Conservation (phyloP, 257 asterid species). For the Capsicum chinense region DNA sequence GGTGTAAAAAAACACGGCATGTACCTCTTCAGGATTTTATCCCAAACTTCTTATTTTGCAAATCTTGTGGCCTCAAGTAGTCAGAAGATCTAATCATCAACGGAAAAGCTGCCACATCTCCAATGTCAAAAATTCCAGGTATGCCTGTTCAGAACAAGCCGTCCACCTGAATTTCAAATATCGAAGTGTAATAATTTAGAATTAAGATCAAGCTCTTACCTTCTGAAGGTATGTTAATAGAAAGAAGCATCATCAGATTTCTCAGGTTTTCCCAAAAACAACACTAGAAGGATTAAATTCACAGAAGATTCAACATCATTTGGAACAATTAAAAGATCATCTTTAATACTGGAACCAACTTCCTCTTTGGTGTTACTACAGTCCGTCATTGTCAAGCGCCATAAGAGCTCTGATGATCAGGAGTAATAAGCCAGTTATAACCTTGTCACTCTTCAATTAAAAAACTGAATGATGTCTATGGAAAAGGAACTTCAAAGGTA, state of each 20-base stretch:
- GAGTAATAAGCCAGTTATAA: not conserved
- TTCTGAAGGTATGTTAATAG: too few relatives aligned
- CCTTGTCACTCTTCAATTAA: not conserved
- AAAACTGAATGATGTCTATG: not conserved
- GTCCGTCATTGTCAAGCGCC: not conserved
- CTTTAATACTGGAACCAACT: not conserved
- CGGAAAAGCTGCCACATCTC: conserved; percentile 96
- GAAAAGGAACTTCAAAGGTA: not conserved
- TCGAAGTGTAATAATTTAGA: conserved; percentile 21
- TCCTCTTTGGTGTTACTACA: not conserved
- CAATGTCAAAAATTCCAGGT: conserved; percentile 93
- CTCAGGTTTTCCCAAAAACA: too few relatives aligned
- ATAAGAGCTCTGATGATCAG: not conserved
- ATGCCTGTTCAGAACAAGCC: conserved; percentile 78
- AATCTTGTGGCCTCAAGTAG: conserved; percentile 36
- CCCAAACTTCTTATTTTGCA: conserved; percentile 45
- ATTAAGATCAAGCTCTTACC: not conserved
- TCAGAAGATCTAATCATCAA: conserved; percentile 60
- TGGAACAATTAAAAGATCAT: not conserved
- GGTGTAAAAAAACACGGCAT: too few relatives aligned
- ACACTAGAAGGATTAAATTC: too few relatives aligned
- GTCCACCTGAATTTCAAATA: conserved; percentile 69
- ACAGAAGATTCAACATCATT: too few relatives aligned
- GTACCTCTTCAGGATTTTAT: too few relatives aligned
- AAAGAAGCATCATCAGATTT: too few relatives aligned